Evolutionary conservation across 306 rosid species (phyloP).

Genomic region (Cicer bijugum): DNA sequence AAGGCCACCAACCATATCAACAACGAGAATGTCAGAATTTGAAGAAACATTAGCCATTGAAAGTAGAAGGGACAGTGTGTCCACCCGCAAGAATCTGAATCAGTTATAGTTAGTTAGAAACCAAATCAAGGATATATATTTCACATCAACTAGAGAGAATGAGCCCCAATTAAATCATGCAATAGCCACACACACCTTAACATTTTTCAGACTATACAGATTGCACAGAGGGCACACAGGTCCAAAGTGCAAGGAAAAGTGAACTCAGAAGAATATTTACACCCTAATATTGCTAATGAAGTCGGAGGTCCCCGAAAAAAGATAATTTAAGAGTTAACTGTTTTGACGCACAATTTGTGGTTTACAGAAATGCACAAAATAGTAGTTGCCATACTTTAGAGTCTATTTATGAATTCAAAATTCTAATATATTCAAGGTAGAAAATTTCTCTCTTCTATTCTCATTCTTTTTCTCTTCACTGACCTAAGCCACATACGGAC

Average conservation of each 20-base stretch:
- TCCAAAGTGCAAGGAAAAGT: slow-evolving; percentile 15
- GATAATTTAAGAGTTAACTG: background rate
- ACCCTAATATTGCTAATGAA: slow-evolving; percentile 20
- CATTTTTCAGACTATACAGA: background rate
- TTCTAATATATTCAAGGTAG: background rate
- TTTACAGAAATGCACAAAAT: slow-evolving; percentile 23
- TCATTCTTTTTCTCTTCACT: slow-evolving; percentile 10
- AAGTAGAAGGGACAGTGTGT: slow-evolving; percentile 82
- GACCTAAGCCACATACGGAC: slow-evolving; percentile 10
- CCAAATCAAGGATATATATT: slow-evolving; percentile 26
- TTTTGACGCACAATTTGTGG: slow-evolving; percentile 9
- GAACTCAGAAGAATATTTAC: slow-evolving; percentile 8
- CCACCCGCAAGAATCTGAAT: slow-evolving; percentile 85
- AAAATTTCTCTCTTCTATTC: slow-evolving; percentile 4
- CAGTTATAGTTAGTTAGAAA: slow-evolving; percentile 36
- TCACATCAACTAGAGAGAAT: slow-evolving; percentile 16
- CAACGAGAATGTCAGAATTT: slow-evolving; percentile 81
- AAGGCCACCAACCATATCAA: slow-evolving; percentile 92
- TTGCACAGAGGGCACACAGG: background rate
- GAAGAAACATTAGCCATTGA: slow-evolving; percentile 85
- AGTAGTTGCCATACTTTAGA: slow-evolving; percentile 19
- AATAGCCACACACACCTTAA: slow-evolving; percentile 9
- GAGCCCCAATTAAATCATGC: background rate
- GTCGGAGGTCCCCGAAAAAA: background rate
- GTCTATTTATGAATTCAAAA: slow-evolving; percentile 12